Base-by-base conservation (phyloP, 1,139 yeast genomes). In the Magnusiomyces sp. region DNA sequence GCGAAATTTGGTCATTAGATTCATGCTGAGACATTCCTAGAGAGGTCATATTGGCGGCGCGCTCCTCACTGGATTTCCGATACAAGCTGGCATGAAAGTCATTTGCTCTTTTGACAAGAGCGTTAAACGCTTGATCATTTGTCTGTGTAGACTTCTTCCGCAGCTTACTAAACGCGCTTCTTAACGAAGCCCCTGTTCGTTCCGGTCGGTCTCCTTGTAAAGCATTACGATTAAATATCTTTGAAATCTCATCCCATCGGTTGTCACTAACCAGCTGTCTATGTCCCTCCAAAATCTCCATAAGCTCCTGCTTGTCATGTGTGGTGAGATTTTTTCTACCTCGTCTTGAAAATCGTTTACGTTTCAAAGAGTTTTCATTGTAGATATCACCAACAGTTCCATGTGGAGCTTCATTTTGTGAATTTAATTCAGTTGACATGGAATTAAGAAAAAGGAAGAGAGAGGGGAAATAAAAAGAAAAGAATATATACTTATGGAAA, bases 121-220 rank as follows among this genome's bases (percentile, higher is more conserved):
- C 38, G 13, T 45, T 43, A n/a, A 45, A 17, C 31, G 14, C 39
- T 9, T 19, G 39, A 39, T 45, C 48, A 9, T 43, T 43, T 5
- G 48, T 45, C 1, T 45, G 49, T 19, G 36, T 34, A 34, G 41
- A 27, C 11, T 47, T 47, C n/a, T 27, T 41, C 14, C 51, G 47
- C 2, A 48, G 43, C 17, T 48, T 48, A 40, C 46, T 48, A 29
- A 48, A 48, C 2, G 51, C 51, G 29, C 48, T 44, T 31, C 51
- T 45, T 5, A 48, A 33, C 2, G 51, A 48, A 11, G 51, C 46
- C 16, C 48, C 51, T 9, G 51, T 39, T 2, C 51, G 48, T 29
- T 44, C 43, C 10, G 51, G 45, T 5, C 51, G 48, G 14, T 45
- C 40, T 17, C 45, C 51, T 14, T 33, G 41, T 13, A 20, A 36